phyloP scores from a whole-genome alignment of 169 alveolate species.

The Plasmodium relictum region DNA sequence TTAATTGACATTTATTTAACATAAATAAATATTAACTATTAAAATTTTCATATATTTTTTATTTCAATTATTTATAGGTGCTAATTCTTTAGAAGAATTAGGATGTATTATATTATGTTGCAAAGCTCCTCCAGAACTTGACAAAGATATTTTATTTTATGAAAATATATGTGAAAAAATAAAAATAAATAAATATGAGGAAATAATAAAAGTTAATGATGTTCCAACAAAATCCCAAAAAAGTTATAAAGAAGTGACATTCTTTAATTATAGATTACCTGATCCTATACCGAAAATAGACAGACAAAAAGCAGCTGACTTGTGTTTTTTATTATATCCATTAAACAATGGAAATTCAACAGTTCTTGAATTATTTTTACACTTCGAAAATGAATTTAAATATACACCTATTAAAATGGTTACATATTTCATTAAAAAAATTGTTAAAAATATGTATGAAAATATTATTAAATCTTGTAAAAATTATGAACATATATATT shows the following conservation, averaged over 20 bases:
- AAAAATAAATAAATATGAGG: slow-evolving; percentile 56
- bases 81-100: slow-evolving; percentile 81
- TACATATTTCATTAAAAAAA: slow-evolving; percentile 78
- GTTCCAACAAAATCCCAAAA: slow-evolving; percentile 36
- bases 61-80: slow-evolving; percentile 37
- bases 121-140: slow-evolving; percentile 80
- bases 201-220: slow-evolving; percentile 66
- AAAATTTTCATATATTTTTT: background rate
- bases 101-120: slow-evolving; percentile 83
- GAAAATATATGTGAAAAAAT: slow-evolving; percentile 47
- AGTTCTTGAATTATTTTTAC: slow-evolving; percentile 79
- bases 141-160: slow-evolving; percentile 59
- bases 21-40: background rate
- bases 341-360: slow-evolving; percentile 78
- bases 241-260: slow-evolving; percentile 46
- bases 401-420: slow-evolving; percentile 80
- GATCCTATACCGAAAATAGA: slow-evolving; percentile 73
- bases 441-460: slow-evolving; percentile 80
- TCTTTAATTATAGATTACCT: slow-evolving; percentile 36
- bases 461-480: slow-evolving; percentile 79
- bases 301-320: slow-evolving; percentile 79
- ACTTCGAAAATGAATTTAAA: slow-evolving; percentile 77
- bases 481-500: slow-evolving; percentile 68
- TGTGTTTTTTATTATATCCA: slow-evolving; percentile 80
- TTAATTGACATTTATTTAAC: background rate